These are phyloP conservation scores for Coemansia reversa DNA, from an alignment of 192 early-diverging fungal genomes.

Conservation along the genomic window DNA sequence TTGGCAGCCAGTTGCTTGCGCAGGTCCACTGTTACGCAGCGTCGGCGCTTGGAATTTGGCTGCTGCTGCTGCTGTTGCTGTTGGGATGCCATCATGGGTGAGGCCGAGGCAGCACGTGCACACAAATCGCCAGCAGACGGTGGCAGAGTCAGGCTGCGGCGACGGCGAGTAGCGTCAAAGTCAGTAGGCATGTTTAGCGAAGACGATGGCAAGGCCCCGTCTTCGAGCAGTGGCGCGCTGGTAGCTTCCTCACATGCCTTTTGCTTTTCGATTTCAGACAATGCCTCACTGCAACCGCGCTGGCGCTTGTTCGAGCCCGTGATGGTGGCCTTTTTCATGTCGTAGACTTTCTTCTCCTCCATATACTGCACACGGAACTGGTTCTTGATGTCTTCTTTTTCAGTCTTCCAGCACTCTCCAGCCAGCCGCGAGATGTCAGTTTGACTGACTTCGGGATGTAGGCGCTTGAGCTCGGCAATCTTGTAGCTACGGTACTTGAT, in stretches of 20 bases:
- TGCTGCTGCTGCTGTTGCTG: constrained; percentile 1
- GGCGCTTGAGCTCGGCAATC: constrained; percentile 50
- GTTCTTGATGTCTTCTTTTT: constrained; percentile 49
- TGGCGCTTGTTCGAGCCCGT: constrained; percentile 21
- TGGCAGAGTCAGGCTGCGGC: constrained; percentile 47
- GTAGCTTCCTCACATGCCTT: constrained; percentile 13
- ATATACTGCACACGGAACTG: constrained; percentile 42
- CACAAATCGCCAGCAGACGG: not conserved
- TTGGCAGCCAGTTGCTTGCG: constrained; percentile 52
- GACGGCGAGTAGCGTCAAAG: constrained; percentile 31
- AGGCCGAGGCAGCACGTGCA: constrained; percentile 35
- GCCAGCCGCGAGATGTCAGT: constrained; percentile 52
- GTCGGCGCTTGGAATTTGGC: constrained; percentile 39
- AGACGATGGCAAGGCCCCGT: not conserved
- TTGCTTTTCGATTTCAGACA: constrained; percentile 23
- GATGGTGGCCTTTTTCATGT: constrained; percentile 45
- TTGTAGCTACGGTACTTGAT: constrained; percentile 56
- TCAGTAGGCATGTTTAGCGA: constrained; percentile 15
- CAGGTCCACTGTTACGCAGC: constrained; percentile 46
- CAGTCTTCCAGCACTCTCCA: constrained; percentile 53
- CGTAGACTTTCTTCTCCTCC: constrained; percentile 50
- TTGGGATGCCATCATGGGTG: constrained; percentile 28
- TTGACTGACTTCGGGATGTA: constrained; percentile 49
- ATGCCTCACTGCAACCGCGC: constrained; percentile 21
- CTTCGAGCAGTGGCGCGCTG: constrained; percentile 27